Conservation (phyloP, 257 asterid genomes). For the Coffea canephora region DNA sequence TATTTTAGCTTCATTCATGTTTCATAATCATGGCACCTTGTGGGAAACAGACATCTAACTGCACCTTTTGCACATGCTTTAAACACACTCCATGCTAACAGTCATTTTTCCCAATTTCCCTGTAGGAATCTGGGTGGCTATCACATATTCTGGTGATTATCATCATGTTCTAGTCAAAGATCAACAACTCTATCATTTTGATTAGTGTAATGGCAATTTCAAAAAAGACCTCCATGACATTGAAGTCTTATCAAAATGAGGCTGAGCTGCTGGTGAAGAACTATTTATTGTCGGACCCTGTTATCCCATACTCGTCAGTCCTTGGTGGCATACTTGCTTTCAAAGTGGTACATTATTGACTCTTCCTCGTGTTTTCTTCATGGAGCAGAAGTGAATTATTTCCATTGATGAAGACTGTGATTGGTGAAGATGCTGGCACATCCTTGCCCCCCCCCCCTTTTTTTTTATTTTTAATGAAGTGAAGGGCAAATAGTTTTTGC, state of each 20-base stretch:
- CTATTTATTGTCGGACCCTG: conserved; percentile 80
- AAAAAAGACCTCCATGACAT: conserved; percentile 47
- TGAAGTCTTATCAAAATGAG: conserved; percentile 63
- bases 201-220: conserved; percentile 53
- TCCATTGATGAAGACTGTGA: not conserved
- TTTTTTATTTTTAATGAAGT: not conserved
- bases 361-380: conserved; percentile 14
- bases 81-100: not conserved
- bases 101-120: not conserved
- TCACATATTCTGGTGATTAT: conserved; percentile 14
- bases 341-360: conserved; percentile 64
- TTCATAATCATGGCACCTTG: not conserved
- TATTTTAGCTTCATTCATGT: not conserved
- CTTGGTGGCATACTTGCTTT: conserved; percentile 68
- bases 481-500: not conserved
- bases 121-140: not conserved
- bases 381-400: conserved; percentile 7
- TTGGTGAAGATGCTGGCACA: conserved; percentile 13
- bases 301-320: conserved; percentile 75
- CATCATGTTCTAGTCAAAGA: conserved; percentile 37
- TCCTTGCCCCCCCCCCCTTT: not conserved
- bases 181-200: conserved; percentile 28
- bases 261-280: conserved; percentile 71
- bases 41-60: not conserved
- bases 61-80: not conserved